A percentile compares a stretch with the other conserved stretches of the same genome.
phyloP scores from a whole-genome alignment of 768 basidiomycete species.

The Wakefieldia striispora region DNA sequence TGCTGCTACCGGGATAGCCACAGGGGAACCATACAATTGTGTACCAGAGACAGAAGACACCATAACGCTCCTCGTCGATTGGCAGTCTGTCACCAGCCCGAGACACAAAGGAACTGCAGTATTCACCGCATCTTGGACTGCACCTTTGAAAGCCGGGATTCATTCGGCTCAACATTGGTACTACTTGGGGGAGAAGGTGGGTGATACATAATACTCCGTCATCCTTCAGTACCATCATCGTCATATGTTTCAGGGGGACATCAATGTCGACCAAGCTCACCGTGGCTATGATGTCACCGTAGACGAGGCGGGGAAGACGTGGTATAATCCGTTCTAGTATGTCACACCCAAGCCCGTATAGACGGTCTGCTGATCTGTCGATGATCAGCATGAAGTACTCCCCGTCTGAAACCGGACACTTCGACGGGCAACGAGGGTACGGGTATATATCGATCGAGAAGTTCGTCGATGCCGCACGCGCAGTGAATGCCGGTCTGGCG shows the following conservation, averaged over 20 bases:
- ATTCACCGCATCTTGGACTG: constrained; percentile 94
- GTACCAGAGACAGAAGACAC: constrained; percentile 89
- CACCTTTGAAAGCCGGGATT: constrained; percentile 84
- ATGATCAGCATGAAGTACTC: constrained; percentile 85
- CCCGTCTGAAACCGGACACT: constrained; percentile 86
- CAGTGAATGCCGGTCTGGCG: constrained; percentile 68
- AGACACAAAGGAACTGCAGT: constrained; percentile 84
- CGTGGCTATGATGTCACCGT: constrained; percentile 89
- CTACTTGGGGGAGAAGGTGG: constrained; percentile 89
- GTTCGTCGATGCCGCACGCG: constrained; percentile 81
- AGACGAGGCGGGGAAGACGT: constrained; percentile 80
- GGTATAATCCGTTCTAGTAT: constrained; percentile 91
- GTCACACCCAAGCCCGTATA: constrained; percentile 28
- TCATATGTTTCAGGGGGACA: constrained; percentile 66
- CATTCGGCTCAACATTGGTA: constrained; percentile 93
- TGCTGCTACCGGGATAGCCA: constrained; percentile 89
- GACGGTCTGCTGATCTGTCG: constrained; percentile 5
- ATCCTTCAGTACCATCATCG: neutral
- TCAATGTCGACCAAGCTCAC: constrained; percentile 90
- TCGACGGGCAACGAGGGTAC: constrained; percentile 93
- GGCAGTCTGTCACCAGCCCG: constrained; percentile 76
- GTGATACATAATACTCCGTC: constrained; percentile 3
- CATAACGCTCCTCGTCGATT: constrained; percentile 92
- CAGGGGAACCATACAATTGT: constrained; percentile 84
- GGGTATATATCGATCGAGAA: constrained; percentile 91